Percentiles rank a stretch among this genome's conserved stretches.
These are phyloP conservation scores for Boechera retrofracta DNA, from an alignment of 345 rosid species.

Conservation along the genomic window DNA sequence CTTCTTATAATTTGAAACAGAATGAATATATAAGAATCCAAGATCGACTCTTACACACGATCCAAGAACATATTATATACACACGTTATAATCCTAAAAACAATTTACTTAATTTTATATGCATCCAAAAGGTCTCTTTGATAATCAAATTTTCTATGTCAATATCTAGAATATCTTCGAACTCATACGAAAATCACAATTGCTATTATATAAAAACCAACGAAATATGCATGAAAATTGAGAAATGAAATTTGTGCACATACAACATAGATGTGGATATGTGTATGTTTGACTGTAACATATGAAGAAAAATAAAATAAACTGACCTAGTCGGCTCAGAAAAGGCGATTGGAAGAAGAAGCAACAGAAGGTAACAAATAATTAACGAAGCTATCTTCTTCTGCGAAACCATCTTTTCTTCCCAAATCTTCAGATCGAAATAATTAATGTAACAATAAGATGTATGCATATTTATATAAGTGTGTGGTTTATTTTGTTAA, in stretches of 20 bases:
- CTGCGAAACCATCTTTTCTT: slow-evolving; percentile 11
- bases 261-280: background rate
- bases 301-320: background rate
- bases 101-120: background rate
- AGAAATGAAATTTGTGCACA: slow-evolving; percentile 7
- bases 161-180: slow-evolving; percentile 4
- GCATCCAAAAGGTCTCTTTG: background rate
- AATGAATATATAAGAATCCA: background rate
- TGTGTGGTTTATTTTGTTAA: slow-evolving; percentile 20
- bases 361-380: slow-evolving; percentile 22
- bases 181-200: slow-evolving; percentile 24
- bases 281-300: slow-evolving; percentile 15
- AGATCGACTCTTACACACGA: background rate
- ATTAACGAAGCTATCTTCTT: slow-evolving; percentile 28
- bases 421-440: slow-evolving; percentile 19
- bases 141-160: background rate
- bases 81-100: background rate
- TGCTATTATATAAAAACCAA: slow-evolving; percentile 8
- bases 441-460: slow-evolving; percentile 21
- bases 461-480: slow-evolving; percentile 24
- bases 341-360: slow-evolving; percentile 37
- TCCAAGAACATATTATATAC: background rate
- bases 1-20: too few species aligned
- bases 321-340: slow-evolving; percentile 35
- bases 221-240: slow-evolving; percentile 25